phyloP scores from a whole-genome alignment of 2,329 filamentous ascomycete species.

The Botrytis elliptica region DNA sequence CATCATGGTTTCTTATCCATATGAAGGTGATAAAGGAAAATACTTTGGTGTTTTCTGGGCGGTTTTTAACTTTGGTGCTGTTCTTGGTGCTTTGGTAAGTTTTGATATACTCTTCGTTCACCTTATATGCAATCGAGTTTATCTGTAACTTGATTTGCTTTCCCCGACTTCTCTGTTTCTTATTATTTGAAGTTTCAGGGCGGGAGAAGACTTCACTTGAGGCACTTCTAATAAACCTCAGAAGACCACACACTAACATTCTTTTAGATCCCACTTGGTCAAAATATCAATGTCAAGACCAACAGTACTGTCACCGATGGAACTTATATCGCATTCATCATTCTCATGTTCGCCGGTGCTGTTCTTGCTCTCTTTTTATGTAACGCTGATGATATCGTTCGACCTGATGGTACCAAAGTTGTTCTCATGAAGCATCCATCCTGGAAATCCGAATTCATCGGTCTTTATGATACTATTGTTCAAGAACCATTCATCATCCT shows the following conservation, averaged over 20 bases:
- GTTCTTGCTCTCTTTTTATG: slow-evolving; percentile 66
- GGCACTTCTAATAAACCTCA: neutral
- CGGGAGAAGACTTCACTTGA: no score
- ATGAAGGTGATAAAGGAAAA: slow-evolving; percentile 76
- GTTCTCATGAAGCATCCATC: slow-evolving; percentile 90
- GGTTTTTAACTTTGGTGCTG: slow-evolving; percentile 89
- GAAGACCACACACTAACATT: slow-evolving; percentile 5
- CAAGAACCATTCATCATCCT: slow-evolving; percentile 71
- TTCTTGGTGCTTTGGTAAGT: slow-evolving; percentile 70
- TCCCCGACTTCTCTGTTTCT: neutral
- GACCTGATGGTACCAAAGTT: slow-evolving; percentile 74
- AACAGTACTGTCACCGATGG: slow-evolving; percentile 62
- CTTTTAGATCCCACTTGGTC: slow-evolving; percentile 64
- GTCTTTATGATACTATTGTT: slow-evolving; percentile 70
- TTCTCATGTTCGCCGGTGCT: slow-evolving; percentile 76
- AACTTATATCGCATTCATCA: slow-evolving; percentile 84
- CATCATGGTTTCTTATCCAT: slow-evolving; percentile 88
- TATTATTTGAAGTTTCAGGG: neutral
- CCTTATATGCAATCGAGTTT: neutral
- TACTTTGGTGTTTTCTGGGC: slow-evolving; percentile 94
- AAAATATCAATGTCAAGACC: slow-evolving; percentile 62
- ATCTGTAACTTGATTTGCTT: neutral
- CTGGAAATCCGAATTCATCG: slow-evolving; percentile 75
- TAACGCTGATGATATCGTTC: slow-evolving; percentile 70
- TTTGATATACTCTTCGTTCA: slow-evolving; percentile 19